phyloP scores from a whole-genome alignment of 2,329 filamentous ascomycete genomes.

The Cladophialophora carrionii region DNA sequence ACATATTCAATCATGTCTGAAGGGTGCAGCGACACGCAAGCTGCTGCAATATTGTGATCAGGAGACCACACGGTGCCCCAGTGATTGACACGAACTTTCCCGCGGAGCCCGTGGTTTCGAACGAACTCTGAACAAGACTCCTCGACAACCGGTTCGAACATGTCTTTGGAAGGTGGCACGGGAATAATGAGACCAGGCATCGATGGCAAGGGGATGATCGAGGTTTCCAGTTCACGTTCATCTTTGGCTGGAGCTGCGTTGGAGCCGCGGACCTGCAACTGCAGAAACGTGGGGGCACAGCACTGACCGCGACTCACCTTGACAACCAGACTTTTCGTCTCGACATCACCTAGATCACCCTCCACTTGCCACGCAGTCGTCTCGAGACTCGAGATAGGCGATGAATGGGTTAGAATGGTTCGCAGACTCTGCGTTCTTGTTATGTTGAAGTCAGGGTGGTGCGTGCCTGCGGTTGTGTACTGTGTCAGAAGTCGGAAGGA shows the following conservation, averaged over 20 bases:
- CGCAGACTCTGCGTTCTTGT: conserved; percentile 14
- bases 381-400: conserved; percentile 25
- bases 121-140: conserved; percentile 47
- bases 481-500: conserved; percentile 20
- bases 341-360: background rate
- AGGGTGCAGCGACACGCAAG: conserved; percentile 58
- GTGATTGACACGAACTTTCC: conserved; percentile 53
- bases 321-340: conserved; percentile 2
- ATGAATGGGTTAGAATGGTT: conserved; percentile 19
- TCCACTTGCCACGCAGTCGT: conserved; percentile 15
- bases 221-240: conserved; percentile 1
- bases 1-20: conserved; percentile 61
- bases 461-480: background rate
- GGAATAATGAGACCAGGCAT: background rate
- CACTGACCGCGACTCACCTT: conserved; percentile 25
- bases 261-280: conserved; percentile 4
- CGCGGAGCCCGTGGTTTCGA: conserved; percentile 55
- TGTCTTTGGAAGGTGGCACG: background rate
- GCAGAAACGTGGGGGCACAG: conserved; percentile 17
- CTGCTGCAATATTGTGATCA: conserved; percentile 52
- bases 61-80: conserved; percentile 58
- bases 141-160: conserved; percentile 20
- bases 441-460: background rate
- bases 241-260: background rate
- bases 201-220: conserved; percentile 8